Base-by-base conservation (phyloP, 164 flowering plant species). In the Magnolia changhungtana region DNA sequence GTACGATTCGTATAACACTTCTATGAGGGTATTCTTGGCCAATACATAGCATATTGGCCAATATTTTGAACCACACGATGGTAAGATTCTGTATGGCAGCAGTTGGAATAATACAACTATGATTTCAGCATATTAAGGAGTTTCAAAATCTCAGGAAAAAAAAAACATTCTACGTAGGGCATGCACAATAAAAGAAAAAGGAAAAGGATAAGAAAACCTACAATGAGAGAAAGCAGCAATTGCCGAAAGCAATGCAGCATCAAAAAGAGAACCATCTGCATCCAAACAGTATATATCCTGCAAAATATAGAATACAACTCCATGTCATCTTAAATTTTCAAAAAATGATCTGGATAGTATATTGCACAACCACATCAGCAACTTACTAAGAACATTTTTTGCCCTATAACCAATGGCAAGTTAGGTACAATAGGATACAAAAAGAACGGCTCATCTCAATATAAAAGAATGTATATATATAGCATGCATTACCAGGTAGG, bases 201-300 rank as follows among this genome's bases (percentile, higher is more conserved):
- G 21, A 64, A 29, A 18, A 50, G 16, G 29, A 7, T 16, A 63
- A 29, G 7, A 75, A 5, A 74, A 73, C 96, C 88, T 84, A 95
- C 98, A 87, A 79, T 92, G 87, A 71, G 97, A 88, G 72, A 95
- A 85, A 66, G 98, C 97, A 82, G 92, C 92, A 84, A 92, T 88
- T 18, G 97, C 92, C 74, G 99, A 87, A 76, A 95, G 92, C 72
- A 95, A 84, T 75, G 99, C 99, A 78, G 94, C 91, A 83, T 95
- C 98, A 82, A 93, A 93, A 79, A 95, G 95, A 73, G 94, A 83
- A 80, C 99, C 99, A 88, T 93, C 98, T 72, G 98, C 97, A 89
- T 95, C 96, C 86, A 95, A 81, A 83, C 99, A 95, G 80, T 94
- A 95, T 77, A 95, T 86, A 74, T 93, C 98, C 99, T 95, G 85